phyloP scores from a whole-genome alignment of 176 grass and related monocot genomes.

The Eleusine indica region DNA sequence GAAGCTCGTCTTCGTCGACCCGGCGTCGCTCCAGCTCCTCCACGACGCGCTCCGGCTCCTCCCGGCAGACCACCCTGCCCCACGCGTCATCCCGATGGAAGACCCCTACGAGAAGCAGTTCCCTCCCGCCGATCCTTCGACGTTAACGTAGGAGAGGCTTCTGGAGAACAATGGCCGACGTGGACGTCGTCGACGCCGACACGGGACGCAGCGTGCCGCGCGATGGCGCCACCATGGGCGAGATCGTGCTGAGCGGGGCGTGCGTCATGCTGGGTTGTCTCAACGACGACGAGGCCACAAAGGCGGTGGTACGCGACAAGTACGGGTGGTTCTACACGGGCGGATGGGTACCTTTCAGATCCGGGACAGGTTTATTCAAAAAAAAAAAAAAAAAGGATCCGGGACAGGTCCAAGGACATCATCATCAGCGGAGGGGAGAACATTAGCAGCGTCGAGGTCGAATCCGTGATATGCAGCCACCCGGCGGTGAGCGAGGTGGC shows the following conservation, averaged over 20 bases:
- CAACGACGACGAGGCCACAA: conserved; percentile 45
- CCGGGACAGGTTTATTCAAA: conserved; percentile 51
- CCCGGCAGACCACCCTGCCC: conserved; percentile 30
- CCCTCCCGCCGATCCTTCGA: neutral
- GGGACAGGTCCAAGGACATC: conserved; percentile 87
- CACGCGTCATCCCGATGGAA: conserved; percentile 66
- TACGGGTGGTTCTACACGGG: conserved; percentile 89
- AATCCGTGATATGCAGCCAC: conserved; percentile 65
- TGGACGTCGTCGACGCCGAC: conserved; percentile 53
- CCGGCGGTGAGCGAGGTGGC: conserved; percentile 67
- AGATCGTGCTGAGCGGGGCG: conserved; percentile 70
- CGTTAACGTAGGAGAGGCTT: conserved; percentile 66
- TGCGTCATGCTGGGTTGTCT: conserved; percentile 74
- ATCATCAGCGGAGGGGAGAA: conserved; percentile 95
- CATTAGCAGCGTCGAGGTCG: conserved; percentile 91
- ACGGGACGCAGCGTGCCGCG: conserved; percentile 56
- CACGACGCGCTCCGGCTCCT: conserved; percentile 54
- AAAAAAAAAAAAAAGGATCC: conserved; percentile 32
- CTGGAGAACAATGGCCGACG: conserved; percentile 50
- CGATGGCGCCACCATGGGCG: conserved; percentile 63
- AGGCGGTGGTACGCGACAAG: conserved; percentile 35
- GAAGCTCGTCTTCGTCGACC: conserved; percentile 72
- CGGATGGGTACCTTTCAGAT: conserved; percentile 83
- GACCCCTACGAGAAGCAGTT: conserved; percentile 55
- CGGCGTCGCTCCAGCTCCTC: conserved; percentile 46